These are phyloP conservation scores for Galerina marginata DNA, from an alignment of 768 basidiomycete species.

Conservation along the genomic window DNA sequence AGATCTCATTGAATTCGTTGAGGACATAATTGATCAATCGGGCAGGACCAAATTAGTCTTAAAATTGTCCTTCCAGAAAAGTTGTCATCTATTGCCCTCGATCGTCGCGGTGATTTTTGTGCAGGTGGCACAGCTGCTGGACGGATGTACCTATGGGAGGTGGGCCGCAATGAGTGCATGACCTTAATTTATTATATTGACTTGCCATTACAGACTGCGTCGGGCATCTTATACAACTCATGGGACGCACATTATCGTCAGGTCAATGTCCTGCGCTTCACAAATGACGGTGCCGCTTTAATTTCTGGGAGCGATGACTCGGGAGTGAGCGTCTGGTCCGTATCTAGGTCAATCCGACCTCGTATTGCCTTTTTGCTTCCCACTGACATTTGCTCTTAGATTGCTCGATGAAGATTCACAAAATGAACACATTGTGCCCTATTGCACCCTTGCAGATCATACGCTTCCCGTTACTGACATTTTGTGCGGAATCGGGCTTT, in stretches of 20 bases:
- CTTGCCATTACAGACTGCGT: constrained; percentile 64
- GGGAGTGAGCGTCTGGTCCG: constrained; percentile 85
- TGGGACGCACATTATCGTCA: constrained; percentile 97
- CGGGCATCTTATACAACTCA: constrained; percentile 90
- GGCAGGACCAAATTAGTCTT: constrained; percentile 85
- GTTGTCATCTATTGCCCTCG: constrained; percentile 78
- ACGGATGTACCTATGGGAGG: constrained; percentile 97
- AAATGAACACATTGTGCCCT: constrained; percentile 76
- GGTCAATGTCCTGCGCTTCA: constrained; percentile 83
- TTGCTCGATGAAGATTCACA: constrained; percentile 77
- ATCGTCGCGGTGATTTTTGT: constrained; percentile 74
- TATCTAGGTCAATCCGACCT: constrained; percentile 70
- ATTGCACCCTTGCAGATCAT: constrained; percentile 86
- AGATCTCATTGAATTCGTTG: constrained; percentile 16
- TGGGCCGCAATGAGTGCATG: constrained; percentile 38
- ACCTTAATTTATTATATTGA: constrained; percentile 7
- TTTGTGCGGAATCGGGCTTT: constrained; percentile 76
- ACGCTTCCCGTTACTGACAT: constrained; percentile 89
- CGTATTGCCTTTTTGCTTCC: constrained; percentile 13
- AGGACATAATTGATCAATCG: constrained; percentile 14
- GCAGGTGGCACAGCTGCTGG: constrained; percentile 90
- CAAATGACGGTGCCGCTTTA: constrained; percentile 78
- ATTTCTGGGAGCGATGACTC: constrained; percentile 93
- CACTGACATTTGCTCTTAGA: constrained; percentile 45
- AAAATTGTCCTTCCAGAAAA: constrained; percentile 93